Evolutionary conservation across 176 grass and related monocot genomes (phyloP).

Genomic region (Paspalum notatum): DNA sequence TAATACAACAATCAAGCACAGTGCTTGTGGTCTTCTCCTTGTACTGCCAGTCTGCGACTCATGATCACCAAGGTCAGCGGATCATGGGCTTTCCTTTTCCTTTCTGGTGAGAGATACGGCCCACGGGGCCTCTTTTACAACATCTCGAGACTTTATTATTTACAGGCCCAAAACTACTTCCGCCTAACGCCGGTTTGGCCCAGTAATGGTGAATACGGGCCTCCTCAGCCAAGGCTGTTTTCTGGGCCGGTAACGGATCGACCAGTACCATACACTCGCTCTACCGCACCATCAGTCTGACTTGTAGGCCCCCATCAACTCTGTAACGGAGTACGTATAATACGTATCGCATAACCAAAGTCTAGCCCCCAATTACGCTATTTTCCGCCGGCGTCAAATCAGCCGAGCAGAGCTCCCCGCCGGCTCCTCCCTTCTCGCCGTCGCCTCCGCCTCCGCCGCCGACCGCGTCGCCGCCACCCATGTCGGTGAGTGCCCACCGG

Average conservation of each 20-base stretch:
- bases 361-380: not conserved
- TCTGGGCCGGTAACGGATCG: no score
- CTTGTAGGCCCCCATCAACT: no score
- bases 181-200: not conserved
- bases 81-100: not conserved
- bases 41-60: not conserved
- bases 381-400: slow-evolving; percentile 31
- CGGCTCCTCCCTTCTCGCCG: slow-evolving; percentile 1
- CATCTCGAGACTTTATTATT: not conserved
- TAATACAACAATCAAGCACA: not conserved
- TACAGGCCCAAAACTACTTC: not conserved
- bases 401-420: not conserved
- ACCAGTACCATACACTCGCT: no score
- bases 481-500: slow-evolving; percentile 60
- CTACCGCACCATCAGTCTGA: no score
- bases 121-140: not conserved
- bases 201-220: not conserved
- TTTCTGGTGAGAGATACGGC: not conserved
- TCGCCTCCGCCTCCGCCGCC: not conserved
- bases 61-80: not conserved
- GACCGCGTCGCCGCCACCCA: slow-evolving; percentile 7
- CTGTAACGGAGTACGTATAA: not conserved
- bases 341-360: not conserved
- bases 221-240: no score
- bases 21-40: not conserved